Evolutionary conservation across 345 rosid species (phyloP).

Genomic region (Gossypium bickii): DNA sequence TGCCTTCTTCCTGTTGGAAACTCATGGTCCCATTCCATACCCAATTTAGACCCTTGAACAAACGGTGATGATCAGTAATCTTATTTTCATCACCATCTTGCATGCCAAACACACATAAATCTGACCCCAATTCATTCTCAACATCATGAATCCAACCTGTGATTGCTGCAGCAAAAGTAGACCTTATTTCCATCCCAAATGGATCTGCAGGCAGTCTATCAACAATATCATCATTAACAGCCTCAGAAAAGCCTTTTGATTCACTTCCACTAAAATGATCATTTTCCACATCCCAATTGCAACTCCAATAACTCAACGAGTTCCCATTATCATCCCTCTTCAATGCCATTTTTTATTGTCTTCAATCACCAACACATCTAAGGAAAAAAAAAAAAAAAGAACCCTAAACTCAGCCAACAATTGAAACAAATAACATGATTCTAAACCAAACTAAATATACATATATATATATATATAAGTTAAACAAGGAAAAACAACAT

Average conservation of each 20-base stretch:
- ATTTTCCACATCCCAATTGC: constrained; percentile 24
- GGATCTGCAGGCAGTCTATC: constrained; percentile 22
- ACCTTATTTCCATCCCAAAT: constrained; percentile 21
- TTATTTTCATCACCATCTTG: constrained; percentile 7
- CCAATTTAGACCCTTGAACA: constrained; percentile 8
- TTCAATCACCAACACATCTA: not conserved
- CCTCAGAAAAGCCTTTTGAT: constrained; percentile 14
- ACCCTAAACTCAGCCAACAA: constrained; percentile 2
- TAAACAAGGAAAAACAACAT: not conserved
- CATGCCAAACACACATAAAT: constrained; percentile 6
- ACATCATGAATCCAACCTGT: constrained; percentile 15
- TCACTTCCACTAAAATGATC: constrained; percentile 11
- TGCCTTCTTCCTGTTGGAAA: constrained; percentile 9
- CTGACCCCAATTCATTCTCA: constrained; percentile 12
- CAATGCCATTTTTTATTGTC: constrained; percentile 13
- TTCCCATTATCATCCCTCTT: constrained; percentile 10
- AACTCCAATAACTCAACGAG: constrained; percentile 15
- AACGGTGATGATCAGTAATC: not conserved
- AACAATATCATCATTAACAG: constrained; percentile 16
- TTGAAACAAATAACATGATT: not conserved
- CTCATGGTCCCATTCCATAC: constrained; percentile 11
- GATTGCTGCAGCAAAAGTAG: constrained; percentile 18
- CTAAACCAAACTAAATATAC: not conserved
- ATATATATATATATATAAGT: not conserved
- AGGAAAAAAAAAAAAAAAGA: not conserved